Percentiles rank a stretch among this genome's conserved stretches.
Evolutionary conservation across 192 early-diverging fungal species (phyloP).

Genomic region (Podila epigama): DNA sequence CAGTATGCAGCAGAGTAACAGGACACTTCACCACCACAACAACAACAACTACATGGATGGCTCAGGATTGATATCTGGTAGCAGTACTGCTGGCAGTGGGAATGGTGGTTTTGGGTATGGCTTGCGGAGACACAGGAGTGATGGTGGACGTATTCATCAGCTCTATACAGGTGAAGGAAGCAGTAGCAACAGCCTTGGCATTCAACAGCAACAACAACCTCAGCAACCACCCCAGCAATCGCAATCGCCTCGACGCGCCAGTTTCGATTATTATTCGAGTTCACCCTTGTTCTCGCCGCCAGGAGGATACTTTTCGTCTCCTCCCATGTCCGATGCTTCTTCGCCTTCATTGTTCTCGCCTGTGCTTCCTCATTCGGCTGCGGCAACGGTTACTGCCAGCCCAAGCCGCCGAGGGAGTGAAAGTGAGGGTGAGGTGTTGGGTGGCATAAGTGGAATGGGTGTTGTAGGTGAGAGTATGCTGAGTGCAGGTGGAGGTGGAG

Average conservation of each 20-base stretch:
- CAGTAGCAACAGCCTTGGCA: background rate
- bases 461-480: too few relatives aligned
- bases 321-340: background rate
- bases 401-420: too few relatives aligned
- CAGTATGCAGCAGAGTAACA: background rate
- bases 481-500: too few relatives aligned
- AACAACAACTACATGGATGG: background rate
- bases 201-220: background rate
- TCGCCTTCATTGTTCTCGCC: background rate
- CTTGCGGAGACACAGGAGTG: slow-evolving; percentile 19
- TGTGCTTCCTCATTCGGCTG: background rate
- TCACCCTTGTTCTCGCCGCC: background rate
- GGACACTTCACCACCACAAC: background rate
- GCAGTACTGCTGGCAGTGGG: background rate
- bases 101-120: background rate
- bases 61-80: background rate
- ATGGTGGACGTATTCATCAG: slow-evolving; percentile 10
- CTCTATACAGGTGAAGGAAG: background rate
- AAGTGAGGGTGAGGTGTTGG: too few relatives aligned
- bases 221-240: background rate
- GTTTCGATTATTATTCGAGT: slow-evolving; percentile 4
- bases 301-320: background rate
- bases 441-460: too few relatives aligned
- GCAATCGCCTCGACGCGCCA: background rate
- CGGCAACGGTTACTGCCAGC: too few relatives aligned